A percentile compares a stretch with the other conserved stretches of the same genome.
phyloP scores from a whole-genome alignment of 768 basidiomycete genomes.

The Tricholoma sp. region DNA sequence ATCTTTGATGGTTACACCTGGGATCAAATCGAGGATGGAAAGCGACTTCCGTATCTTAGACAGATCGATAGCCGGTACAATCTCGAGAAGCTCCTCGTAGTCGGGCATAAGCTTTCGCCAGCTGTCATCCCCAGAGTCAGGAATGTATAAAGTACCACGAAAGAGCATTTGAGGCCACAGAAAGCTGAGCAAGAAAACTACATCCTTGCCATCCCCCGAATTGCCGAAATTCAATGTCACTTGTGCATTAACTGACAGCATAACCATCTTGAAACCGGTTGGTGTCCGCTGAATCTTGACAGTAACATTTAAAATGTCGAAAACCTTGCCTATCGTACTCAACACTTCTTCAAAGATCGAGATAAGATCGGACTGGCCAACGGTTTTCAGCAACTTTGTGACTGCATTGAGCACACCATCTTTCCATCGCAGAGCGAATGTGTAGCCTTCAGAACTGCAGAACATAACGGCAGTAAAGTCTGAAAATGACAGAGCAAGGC shows the following conservation, averaged over 20 bases:
- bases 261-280: background rate
- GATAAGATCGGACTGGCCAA: background rate
- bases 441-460: background rate
- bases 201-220: background rate
- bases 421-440: background rate
- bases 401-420: background rate
- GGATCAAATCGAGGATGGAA: background rate
- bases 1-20: background rate
- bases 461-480: background rate
- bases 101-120: background rate
- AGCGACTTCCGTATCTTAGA: background rate
- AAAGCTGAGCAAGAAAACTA: background rate
- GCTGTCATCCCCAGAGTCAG: background rate
- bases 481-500: background rate
- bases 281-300: background rate
- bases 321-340: background rate
- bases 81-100: background rate
- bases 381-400: background rate
- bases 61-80: background rate
- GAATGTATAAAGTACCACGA: background rate
- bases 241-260: background rate
- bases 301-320: background rate
- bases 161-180: background rate
- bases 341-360: background rate
- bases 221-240: background rate